Percentiles rank a stretch among this genome's conserved stretches.
These are phyloP conservation scores for Rubia balearica DNA, from an alignment of 305 asterid species.

Conservation along the genomic window DNA sequence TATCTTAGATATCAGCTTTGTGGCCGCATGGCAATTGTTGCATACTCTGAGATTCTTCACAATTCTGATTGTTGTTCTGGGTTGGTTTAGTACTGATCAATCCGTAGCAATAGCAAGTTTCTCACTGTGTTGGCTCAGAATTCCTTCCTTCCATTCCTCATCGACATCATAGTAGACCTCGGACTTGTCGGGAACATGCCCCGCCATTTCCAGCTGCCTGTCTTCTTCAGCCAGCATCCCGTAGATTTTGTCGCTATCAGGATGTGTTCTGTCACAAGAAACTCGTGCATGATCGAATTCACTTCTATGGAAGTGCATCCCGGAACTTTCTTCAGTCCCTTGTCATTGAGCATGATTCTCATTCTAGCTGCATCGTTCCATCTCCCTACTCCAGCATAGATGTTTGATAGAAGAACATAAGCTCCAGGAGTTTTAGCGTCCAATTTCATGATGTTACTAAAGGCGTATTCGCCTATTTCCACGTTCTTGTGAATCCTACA, in stretches of 20 bases:
- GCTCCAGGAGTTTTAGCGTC: conserved; percentile 50
- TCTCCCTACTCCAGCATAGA: conserved; percentile 52
- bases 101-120: conserved; percentile 68
- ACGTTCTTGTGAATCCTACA: conserved; percentile 53
- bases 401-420: conserved; percentile 49
- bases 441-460: conserved; percentile 34
- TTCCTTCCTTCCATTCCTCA: conserved; percentile 49
- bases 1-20: too few relatives aligned
- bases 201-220: conserved; percentile 34
- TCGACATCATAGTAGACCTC: conserved; percentile 50
- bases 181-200: conserved; percentile 49
- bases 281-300: too few relatives aligned
- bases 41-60: too few relatives aligned
- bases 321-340: conserved; percentile 58
- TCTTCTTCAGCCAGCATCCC: conserved; percentile 56
- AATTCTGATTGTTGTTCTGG: conserved; percentile 42
- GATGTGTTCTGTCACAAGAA: conserved; percentile 40
- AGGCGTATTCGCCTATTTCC: conserved; percentile 50
- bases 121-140: conserved; percentile 57
- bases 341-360: conserved; percentile 47
- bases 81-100: conserved; percentile 53
- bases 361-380: conserved; percentile 70
- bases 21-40: too few relatives aligned
- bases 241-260: conserved; percentile 41
- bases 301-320: too few relatives aligned